Base-by-base conservation (phyloP, 345 rosid species). In the Pelargonium nanum region DNA sequence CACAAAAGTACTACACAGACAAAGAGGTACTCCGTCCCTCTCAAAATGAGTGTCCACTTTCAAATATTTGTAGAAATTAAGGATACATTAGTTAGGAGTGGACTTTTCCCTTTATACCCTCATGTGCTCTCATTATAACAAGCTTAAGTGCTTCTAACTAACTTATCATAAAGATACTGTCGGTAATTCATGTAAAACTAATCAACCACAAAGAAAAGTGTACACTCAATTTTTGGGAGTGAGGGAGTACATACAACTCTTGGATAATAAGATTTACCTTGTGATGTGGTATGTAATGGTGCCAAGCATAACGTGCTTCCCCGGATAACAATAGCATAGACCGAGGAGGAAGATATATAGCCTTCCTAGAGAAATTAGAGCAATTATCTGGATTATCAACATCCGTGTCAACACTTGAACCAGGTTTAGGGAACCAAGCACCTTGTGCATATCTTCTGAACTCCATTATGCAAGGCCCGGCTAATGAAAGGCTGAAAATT, bases 301-400 rank as follows among this genome's bases (percentile, higher is more conserved):
- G 83, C 98, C 98, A 92, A 64, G 91, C 96, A 76, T 85, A 89
- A 5, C 98, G 98, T 69, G 95, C 96, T 78, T 92, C 98, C 48
- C 91, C 89, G 0, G 91, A 85, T 67, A 92, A 75, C 57, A 92
- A 66, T 28, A 92, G 87, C 85, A 92, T 86, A 24, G 98, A 92
- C 55, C 96, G 85, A 70, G 93, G 95, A 65, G 96, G 95, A 69
- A 92, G 90, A 69, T 79, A 84, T 22, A 92, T 69, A 57, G 89
- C 89, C 58, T 72, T 89, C 72, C 93, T 82, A 17, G 72, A 32
- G 34, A 78, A 23, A 54, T 71, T 74, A 22, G 84, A 25, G 51
- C 72, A 24, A 20, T 48, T 65, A 20, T 65, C 69, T 17, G 58
- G 73, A 50, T 61, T 74, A 65, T 79, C 89, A 20, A 19, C 75